A percentile compares a stretch with the other conserved stretches of the same genome.
phyloP scores from a whole-genome alignment of 2,329 filamentous ascomycete genomes.

The Triangularia setosa region DNA sequence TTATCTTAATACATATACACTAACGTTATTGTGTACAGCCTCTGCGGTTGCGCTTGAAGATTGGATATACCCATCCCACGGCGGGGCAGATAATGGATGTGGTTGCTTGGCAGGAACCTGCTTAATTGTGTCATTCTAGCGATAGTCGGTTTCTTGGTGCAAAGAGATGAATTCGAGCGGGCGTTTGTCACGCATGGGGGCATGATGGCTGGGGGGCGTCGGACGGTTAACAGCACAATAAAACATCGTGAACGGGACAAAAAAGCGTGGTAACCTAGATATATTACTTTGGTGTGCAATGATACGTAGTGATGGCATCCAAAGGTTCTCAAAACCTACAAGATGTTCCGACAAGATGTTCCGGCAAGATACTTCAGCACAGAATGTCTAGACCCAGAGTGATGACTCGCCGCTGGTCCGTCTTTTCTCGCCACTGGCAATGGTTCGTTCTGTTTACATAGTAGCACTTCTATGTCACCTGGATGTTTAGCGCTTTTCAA shows the following conservation, averaged over 20 bases:
- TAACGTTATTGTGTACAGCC: constrained; percentile 50
- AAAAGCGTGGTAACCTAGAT: neutral
- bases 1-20: neutral
- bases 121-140: constrained; percentile 27
- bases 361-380: too few relatives aligned
- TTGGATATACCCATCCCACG: constrained; percentile 71
- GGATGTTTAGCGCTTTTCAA: too few relatives aligned
- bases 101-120: constrained; percentile 92
- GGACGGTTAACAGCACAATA: constrained; percentile 10
- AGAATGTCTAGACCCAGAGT: too few relatives aligned
- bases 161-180: neutral
- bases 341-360: too few relatives aligned
- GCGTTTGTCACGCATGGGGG: neutral
- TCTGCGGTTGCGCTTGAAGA: constrained; percentile 78
- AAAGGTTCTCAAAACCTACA: neutral
- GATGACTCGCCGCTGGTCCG: too few relatives aligned
- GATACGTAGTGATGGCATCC: neutral
- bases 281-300: neutral
- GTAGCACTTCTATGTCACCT: too few relatives aligned
- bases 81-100: constrained; percentile 77
- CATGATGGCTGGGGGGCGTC: constrained; percentile 4
- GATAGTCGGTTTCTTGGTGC: neutral
- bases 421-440: too few relatives aligned
- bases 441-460: too few relatives aligned
- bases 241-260: constrained; percentile 4